Conservation (phyloP, 140 eudicot species). For the Erigeron philadelphicus region DNA sequence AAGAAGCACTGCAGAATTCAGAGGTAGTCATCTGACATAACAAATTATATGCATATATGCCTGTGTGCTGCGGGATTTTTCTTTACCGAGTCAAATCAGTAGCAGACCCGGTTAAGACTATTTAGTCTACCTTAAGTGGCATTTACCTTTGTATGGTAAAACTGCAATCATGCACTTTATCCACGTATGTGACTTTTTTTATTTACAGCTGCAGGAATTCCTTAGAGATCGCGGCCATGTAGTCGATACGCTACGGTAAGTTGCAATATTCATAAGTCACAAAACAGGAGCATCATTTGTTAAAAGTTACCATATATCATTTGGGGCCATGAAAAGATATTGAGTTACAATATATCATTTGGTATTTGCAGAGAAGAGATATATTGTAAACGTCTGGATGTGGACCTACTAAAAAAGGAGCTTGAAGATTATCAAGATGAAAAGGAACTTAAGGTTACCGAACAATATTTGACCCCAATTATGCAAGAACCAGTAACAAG, state of each 20-base stretch:
- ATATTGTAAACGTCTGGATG: constrained; percentile 47
- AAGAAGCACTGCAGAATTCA: constrained; percentile 9
- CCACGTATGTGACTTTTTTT: not conserved
- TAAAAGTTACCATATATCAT: too few relatives aligned
- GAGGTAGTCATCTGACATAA: not conserved
- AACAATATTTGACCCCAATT: constrained; percentile 2
- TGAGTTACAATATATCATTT: not conserved
- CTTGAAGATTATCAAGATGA: constrained; percentile 24
- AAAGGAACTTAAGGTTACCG: not conserved
- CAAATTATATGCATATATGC: too few relatives aligned
- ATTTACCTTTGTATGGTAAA: too few relatives aligned
- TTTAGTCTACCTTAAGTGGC: too few relatives aligned
- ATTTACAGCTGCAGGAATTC: constrained; percentile 20
- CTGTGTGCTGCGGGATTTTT: too few relatives aligned
- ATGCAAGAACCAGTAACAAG: not conserved
- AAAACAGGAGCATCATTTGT: not conserved
- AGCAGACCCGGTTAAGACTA: too few relatives aligned
- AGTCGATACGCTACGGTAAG: constrained; percentile 15
- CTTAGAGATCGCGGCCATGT: not conserved
- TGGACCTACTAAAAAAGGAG: constrained; percentile 45
- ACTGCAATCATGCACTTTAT: not conserved
- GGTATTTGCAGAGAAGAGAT: constrained; percentile 55
- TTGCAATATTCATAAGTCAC: not conserved
- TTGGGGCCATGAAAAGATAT: not conserved
- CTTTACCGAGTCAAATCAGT: too few relatives aligned